phyloP scores from a whole-genome alignment of 768 basidiomycete species.

The Termitomyces sp. region DNA sequence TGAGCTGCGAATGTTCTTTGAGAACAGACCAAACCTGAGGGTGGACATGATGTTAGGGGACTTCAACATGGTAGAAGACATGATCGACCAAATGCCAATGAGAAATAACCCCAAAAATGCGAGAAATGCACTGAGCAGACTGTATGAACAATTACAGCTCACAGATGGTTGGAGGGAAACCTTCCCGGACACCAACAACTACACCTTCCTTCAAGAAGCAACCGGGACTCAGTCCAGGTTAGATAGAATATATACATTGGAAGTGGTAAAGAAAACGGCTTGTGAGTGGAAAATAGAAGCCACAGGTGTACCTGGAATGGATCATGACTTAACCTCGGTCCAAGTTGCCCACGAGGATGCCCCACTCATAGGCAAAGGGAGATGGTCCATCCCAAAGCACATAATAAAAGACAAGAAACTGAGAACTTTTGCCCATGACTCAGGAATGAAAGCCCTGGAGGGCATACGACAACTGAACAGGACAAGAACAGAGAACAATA shows the following conservation, averaged over 20 bases:
- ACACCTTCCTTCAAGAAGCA: conserved; percentile 21
- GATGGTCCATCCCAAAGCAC: conserved; percentile 23
- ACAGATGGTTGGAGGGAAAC: conserved; percentile 28
- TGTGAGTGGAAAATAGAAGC: neutral
- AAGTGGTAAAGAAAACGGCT: neutral
- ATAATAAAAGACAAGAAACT: conserved; percentile 14
- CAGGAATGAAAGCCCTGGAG: too few species aligned
- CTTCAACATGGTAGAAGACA: conserved; percentile 36
- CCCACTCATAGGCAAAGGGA: conserved; percentile 26
- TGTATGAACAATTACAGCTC: conserved; percentile 16
- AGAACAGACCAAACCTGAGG: conserved; percentile 4
- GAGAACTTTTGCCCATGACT: neutral
- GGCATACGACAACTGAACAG: too few species aligned
- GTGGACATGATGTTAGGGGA: conserved; percentile 35
- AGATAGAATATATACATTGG: conserved; percentile 28
- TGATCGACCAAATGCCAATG: conserved; percentile 28
- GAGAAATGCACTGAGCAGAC: conserved; percentile 10
- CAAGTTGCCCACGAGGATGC: conserved; percentile 3
- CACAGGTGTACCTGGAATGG: neutral
- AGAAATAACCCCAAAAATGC: conserved; percentile 13
- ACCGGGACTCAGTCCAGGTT: conserved; percentile 22
- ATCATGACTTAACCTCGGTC: neutral
- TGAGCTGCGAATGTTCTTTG: neutral
- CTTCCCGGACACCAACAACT: conserved; percentile 16
- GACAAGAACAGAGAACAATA: too few species aligned